These are phyloP conservation scores for Populus tomentosa DNA, from an alignment of 441 rosid genomes.

Conservation along the genomic window DNA sequence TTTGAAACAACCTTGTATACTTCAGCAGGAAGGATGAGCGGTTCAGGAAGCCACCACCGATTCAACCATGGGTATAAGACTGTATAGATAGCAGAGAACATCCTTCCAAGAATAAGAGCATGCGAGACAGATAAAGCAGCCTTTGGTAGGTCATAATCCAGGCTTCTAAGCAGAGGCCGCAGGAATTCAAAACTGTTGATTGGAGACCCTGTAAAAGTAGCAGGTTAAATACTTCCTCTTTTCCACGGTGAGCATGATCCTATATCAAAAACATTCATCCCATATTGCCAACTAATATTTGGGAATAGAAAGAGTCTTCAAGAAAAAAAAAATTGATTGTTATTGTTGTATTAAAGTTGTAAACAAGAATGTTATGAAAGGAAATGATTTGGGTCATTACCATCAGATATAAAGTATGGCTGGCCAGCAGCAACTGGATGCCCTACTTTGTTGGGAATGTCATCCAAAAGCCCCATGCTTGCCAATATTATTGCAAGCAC, in stretches of 20 bases:
- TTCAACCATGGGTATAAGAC: slow-evolving; percentile 79
- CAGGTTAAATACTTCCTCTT: background rate
- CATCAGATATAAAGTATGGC: slow-evolving; percentile 48
- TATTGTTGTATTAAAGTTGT: background rate
- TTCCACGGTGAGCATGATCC: background rate
- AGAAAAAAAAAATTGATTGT: background rate
- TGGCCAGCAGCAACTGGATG: slow-evolving; percentile 85
- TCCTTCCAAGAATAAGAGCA: slow-evolving; percentile 52
- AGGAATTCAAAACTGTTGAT: slow-evolving; percentile 88
- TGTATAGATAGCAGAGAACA: slow-evolving; percentile 55
- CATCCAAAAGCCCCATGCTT: slow-evolving; percentile 92
- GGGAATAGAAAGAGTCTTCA: background rate
- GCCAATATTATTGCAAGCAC: slow-evolving; percentile 66
- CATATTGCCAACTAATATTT: background rate
- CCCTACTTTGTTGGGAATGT: slow-evolving; percentile 66
- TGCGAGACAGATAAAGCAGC: slow-evolving; percentile 44
- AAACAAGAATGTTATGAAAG: background rate
- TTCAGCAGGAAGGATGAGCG: slow-evolving; percentile 87
- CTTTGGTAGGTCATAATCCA: slow-evolving; percentile 72
- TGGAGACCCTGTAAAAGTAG: slow-evolving; percentile 56
- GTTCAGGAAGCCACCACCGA: slow-evolving; percentile 82
- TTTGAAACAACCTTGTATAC: slow-evolving; percentile 66
- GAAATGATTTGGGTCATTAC: background rate
- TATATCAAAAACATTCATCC: background rate
- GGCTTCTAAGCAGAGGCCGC: slow-evolving; percentile 50